Percentiles rank a stretch among this genome's conserved stretches.
These are phyloP conservation scores for Fagus sylvatica DNA, from an alignment of 306 rosid genomes.

Conservation along the genomic window DNA sequence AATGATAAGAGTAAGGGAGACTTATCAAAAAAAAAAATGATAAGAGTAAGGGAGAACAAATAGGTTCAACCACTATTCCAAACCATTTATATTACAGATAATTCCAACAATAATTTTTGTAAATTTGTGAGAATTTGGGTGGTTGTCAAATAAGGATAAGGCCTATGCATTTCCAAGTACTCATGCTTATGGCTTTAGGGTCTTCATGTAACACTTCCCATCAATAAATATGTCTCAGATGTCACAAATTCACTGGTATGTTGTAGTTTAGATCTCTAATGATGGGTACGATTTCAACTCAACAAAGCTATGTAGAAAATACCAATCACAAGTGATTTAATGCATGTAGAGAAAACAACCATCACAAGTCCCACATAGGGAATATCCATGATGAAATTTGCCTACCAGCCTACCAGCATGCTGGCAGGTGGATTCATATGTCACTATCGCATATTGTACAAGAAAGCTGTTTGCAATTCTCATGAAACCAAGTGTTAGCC, in stretches of 20 bases:
- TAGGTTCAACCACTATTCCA: background rate
- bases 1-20: too few relatives aligned
- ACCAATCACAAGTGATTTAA: constrained; percentile 3
- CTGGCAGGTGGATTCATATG: background rate
- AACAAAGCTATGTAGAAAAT: background rate
- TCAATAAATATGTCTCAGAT: background rate
- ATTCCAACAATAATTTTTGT: background rate
- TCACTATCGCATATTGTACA: background rate
- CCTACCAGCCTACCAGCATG: background rate
- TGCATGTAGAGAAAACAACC: background rate
- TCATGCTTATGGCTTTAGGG: background rate
- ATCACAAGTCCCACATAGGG: background rate
- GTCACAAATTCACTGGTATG: background rate
- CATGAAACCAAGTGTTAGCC: background rate
- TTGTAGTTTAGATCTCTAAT: background rate
- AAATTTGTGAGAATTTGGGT: background rate
- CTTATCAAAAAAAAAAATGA: too few relatives aligned
- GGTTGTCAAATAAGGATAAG: background rate
- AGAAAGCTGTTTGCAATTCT: background rate
- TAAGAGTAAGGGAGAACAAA: background rate
- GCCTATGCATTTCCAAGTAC: background rate
- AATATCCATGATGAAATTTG: background rate
- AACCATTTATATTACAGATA: background rate
- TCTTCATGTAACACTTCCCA: background rate
- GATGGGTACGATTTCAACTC: constrained; percentile 1